Percentiles rank a stretch among this genome's conserved stretches.
These are phyloP conservation scores for Tolypocladium cylindrosporum DNA, from an alignment of 2,329 filamentous ascomycete genomes.

Conservation along the genomic window DNA sequence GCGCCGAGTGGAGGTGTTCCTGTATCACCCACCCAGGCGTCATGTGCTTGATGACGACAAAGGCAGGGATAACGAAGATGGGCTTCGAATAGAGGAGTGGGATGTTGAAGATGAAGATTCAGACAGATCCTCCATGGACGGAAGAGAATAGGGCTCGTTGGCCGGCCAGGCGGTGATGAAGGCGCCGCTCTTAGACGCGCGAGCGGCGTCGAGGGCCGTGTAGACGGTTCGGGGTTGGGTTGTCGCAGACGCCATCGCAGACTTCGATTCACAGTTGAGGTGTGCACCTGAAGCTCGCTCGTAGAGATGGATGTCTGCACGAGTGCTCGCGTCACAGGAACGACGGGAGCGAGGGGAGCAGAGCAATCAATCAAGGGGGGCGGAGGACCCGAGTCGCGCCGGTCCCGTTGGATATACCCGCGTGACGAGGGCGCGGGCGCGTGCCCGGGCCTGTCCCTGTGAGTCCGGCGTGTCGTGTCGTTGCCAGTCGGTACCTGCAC, in stretches of 20 bases:
- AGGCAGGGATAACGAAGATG: neutral
- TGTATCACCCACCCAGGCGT: neutral
- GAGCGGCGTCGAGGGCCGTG: constrained; percentile 14
- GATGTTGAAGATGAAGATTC: neutral
- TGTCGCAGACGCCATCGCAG: neutral
- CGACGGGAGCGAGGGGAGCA: neutral
- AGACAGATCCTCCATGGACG: neutral
- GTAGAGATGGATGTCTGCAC: neutral
- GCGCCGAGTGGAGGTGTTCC: neutral
- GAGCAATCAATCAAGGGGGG: neutral
- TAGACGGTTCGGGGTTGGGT: constrained; percentile 6
- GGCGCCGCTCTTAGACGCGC: constrained; percentile 12
- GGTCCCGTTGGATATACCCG: neutral
- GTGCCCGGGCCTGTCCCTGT: neutral
- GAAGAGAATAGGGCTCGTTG: constrained; percentile 12
- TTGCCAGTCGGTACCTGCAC: neutral
- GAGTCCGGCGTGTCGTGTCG: neutral
- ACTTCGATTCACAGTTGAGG: neutral
- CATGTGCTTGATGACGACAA: constrained; percentile 1
- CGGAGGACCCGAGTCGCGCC: neutral
- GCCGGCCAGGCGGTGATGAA: constrained; percentile 17
- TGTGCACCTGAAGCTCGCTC: neutral
- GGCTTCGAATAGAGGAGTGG: neutral
- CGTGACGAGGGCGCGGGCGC: neutral
- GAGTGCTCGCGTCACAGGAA: neutral